Evolutionary conservation across 2,329 filamentous ascomycete species (phyloP).

Genomic region (Colletotrichum sansevieriae): DNA sequence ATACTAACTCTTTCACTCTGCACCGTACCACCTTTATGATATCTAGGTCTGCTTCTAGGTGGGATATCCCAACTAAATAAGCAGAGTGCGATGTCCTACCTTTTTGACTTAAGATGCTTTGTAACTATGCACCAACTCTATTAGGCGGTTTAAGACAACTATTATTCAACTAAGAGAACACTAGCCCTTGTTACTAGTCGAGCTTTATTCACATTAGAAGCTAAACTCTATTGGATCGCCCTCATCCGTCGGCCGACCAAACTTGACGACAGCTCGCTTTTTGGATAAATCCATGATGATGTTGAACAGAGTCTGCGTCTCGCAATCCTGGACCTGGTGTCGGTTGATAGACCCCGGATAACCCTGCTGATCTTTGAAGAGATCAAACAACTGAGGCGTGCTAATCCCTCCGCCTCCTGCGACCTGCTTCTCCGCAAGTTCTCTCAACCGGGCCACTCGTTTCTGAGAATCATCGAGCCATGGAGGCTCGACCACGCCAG

Average conservation of each 20-base stretch:
- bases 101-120: too few species aligned
- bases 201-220: not conserved
- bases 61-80: too few species aligned
- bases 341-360: conserved; percentile 49
- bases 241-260: not conserved
- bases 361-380: conserved; percentile 48
- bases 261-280: not conserved
- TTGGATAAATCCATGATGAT: conserved; percentile 36
- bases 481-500: conserved; percentile 47
- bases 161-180: too few species aligned
- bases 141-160: too few species aligned
- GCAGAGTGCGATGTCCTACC: too few species aligned
- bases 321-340: conserved; percentile 42
- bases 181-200: too few species aligned
- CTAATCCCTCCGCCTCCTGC: not conserved
- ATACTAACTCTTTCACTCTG: too few species aligned
- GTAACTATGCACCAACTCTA: too few species aligned
- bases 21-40: too few species aligned
- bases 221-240: not conserved
- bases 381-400: conserved; percentile 39
- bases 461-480: conserved; percentile 49
- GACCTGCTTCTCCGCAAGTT: conserved; percentile 44
- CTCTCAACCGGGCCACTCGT: conserved; percentile 45
- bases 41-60: too few species aligned
- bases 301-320: conserved; percentile 50